Evolutionary conservation across 345 rosid genomes (phyloP), one percentile per base, ranked within the genome.

Genomic region (Abelmoschus esculentus): DNA sequence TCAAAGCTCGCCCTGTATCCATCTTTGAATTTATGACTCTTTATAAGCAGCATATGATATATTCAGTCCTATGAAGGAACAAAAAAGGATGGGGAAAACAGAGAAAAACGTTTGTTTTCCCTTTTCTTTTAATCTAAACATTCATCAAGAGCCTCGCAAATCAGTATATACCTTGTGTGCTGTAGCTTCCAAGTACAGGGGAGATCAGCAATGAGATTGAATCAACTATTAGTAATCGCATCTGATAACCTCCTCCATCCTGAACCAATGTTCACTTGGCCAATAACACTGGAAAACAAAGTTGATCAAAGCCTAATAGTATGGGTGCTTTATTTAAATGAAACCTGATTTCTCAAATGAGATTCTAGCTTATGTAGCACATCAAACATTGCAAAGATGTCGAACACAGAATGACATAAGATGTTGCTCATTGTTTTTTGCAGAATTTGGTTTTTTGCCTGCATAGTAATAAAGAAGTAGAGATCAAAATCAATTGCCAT

Each of bases 181-280:
- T 77, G 73, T 74, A 66, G 79, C 90, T 83, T 56, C 90, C 92
- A 40, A 90, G 96, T 73, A 88, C 77, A 63, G 98, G 95, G 31
- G 95, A 77, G 50, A 86, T 84, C 74, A 90, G 67, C 63, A 86
- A 90, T n/a, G 96, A 90, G 72, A 91, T 55, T 36, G 97, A 87
- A 84, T 91, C 97, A 73, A 91, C 76, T 59, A 89, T 73, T 67
- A 91, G 79, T 78, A 86, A 72, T 68, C 66, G 80, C 73, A 78
- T 81, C 36, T 67, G 69, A 69, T 7, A 18, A 42, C 74, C 86
- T 70, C 72, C 74, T 63, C 58, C 74, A 22, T 71, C 70, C 88
- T 87, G 81, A 73, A 72, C 29, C 74, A 75, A 59, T 26, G 58
- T 38, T 34, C 31, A 69, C 49, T 67, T 61, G 12, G 44, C 56